Evolutionary conservation across 225 moss, liverwort and hornwort species (phyloP), one percentile per base, ranked within the genome.

Genomic region (Sphagnum contortum): DNA sequence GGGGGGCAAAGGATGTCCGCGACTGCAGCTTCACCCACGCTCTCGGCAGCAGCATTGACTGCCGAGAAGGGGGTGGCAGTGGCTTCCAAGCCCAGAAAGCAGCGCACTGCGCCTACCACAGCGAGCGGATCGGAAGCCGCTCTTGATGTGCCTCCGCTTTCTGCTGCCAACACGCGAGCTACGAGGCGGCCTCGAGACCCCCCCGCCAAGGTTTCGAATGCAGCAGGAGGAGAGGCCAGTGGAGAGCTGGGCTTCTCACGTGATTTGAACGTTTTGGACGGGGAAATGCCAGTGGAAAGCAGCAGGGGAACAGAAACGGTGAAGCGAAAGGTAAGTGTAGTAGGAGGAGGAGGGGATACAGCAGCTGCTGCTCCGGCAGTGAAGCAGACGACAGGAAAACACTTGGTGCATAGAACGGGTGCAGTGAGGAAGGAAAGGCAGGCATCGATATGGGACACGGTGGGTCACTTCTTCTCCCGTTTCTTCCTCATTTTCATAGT

Each of bases 391-490:
- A 66, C 68, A 51, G 66, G 63, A 71, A 84, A 71, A 66, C 47
- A 71, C 9, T 49, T 9, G 3, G 52, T 60, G 58, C 74, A 72
- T 8, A 72, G 68, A 65, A 13, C 5, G 63, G 4, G 55, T 11
- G 56, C 57, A 3, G 46, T 13, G 8, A 45, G 46, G 8, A 80
- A 72, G 73, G 77, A 56, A 62, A 84, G 72, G 75, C 80, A 78
- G 48, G 76, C 73, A 57, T 79, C 91, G 44, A 54, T 88, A 53
- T 82, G 77, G 83, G 91, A 89, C 62, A 72, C 86, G 0, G 85
- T 83, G 64, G 83, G 87, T 11, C 89, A 87, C 74, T 72, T 94
- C 55, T 91, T 89, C 71, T 88, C 91, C 9, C 83, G 85, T 10
- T 58, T 84, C 49, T 91, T 87, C 68, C 68, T 94, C 12, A 48